Conservation (phyloP, 768 basidiomycete genomes). For the Mycena floridula region DNA sequence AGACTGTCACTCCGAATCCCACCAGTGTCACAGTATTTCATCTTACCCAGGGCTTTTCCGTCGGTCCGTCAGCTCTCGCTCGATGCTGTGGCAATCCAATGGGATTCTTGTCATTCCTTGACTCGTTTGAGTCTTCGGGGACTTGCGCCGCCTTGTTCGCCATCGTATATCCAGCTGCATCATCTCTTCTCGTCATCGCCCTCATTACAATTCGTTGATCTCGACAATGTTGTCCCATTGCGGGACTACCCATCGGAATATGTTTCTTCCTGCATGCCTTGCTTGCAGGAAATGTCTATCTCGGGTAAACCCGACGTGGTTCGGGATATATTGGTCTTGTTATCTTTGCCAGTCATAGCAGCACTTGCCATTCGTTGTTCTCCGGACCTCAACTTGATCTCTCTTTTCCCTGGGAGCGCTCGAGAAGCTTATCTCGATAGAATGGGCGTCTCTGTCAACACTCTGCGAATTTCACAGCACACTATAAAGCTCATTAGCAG, state of each 20-base stretch:
- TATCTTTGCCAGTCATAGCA: constrained; percentile 11
- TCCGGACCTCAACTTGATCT: not conserved
- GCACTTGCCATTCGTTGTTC: not conserved
- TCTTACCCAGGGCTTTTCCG: constrained; percentile 20
- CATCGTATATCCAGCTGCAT: constrained; percentile 26
- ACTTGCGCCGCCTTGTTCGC: constrained; percentile 22
- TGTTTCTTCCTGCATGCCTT: constrained; percentile 14
- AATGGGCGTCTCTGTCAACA: not conserved
- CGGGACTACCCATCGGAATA: not conserved
- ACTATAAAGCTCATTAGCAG: not conserved
- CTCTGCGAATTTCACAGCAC: not conserved
- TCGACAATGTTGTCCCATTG: constrained; percentile 20
- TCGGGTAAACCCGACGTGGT: constrained; percentile 19
- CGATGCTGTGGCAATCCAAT: constrained; percentile 27
- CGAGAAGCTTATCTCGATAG: not conserved
- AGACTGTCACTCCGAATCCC: constrained; percentile 30
- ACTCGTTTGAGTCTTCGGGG: constrained; percentile 28
- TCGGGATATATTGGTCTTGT: constrained; percentile 17
- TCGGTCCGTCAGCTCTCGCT: constrained; percentile 25
- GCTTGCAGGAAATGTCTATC: constrained; percentile 25
- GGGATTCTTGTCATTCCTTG: constrained; percentile 26
- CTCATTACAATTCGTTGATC: constrained; percentile 22
- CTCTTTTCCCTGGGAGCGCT: not conserved
- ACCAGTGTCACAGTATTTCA: constrained; percentile 18
- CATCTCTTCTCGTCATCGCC: constrained; percentile 28